A percentile compares a stretch with the other conserved stretches of the same genome.
phyloP scores from a whole-genome alignment of 441 rosid genomes.

The Pelargonium citronellum region DNA sequence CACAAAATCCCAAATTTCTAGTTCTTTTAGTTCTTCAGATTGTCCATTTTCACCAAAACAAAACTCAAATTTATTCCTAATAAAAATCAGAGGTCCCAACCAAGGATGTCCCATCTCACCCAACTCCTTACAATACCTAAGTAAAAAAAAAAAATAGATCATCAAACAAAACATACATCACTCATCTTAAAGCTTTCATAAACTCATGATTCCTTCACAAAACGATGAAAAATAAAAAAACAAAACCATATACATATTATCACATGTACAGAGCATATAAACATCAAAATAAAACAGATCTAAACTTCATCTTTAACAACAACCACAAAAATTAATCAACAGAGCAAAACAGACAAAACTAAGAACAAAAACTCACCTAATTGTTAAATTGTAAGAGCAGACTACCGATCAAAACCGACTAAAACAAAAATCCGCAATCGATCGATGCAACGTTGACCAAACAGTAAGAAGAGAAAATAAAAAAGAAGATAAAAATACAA shows the following conservation, averaged over 20 bases:
- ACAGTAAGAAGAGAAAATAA: not conserved
- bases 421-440: not conserved
- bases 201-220: not conserved
- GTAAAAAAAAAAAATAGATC: too few species aligned
- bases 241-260: not conserved
- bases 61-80: not conserved
- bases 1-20: not conserved
- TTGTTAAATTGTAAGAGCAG: conserved; percentile 10
- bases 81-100: not conserved
- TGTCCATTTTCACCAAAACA: not conserved
- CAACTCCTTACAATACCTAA: not conserved
- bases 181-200: not conserved
- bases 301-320: not conserved
- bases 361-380: conserved; percentile 13
- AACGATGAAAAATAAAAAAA: not conserved
- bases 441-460: not conserved
- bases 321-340: not conserved
- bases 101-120: not conserved
- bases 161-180: not conserved
- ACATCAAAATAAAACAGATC: not conserved
- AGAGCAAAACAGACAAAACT: not conserved
- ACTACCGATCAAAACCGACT: not conserved
- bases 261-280: not conserved
- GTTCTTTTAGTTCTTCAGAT: not conserved
- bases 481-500: not conserved